These are phyloP conservation scores for Termitomyces sp. DNA, from an alignment of 1,284 basidiomycete genomes.

Conservation along the genomic window DNA sequence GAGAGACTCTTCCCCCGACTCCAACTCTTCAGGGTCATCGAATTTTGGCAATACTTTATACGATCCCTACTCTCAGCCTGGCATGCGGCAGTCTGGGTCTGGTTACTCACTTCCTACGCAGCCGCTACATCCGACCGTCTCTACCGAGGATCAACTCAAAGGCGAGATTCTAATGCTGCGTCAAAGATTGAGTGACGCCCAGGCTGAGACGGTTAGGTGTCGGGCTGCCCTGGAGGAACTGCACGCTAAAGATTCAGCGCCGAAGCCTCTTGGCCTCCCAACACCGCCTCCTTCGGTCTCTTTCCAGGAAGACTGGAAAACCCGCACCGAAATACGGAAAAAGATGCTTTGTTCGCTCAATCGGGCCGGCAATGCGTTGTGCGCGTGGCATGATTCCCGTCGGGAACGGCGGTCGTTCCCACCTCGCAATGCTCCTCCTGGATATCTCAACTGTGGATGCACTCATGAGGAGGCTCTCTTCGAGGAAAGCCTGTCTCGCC, in stretches of 20 bases:
- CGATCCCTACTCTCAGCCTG: slow-evolving; percentile 10
- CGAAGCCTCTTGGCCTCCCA: slow-evolving; percentile 24
- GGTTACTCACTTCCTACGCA: slow-evolving; percentile 8
- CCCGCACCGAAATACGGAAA: slow-evolving; percentile 63
- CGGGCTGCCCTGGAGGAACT: slow-evolving; percentile 9
- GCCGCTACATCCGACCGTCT: slow-evolving; percentile 1
- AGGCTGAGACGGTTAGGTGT: slow-evolving; percentile 19
- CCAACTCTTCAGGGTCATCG: slow-evolving; percentile 25
- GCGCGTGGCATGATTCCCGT: slow-evolving; percentile 82
- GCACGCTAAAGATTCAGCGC: not conserved
- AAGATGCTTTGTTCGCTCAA: slow-evolving; percentile 75
- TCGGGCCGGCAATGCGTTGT: slow-evolving; percentile 78
- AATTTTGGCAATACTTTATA: slow-evolving; percentile 9
- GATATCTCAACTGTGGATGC: slow-evolving; percentile 78
- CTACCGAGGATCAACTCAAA: slow-evolving; percentile 19
- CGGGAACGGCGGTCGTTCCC: slow-evolving; percentile 72
- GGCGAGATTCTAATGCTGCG: slow-evolving; percentile 30
- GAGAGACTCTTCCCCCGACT: slow-evolving; percentile 26
- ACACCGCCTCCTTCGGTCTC: slow-evolving; percentile 40
- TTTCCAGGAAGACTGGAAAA: slow-evolving; percentile 60
- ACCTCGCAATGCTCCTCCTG: slow-evolving; percentile 73
- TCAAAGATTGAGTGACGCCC: slow-evolving; percentile 38
- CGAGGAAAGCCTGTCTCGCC: slow-evolving; percentile 74
- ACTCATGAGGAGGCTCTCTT: slow-evolving; percentile 77
- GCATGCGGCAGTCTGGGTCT: slow-evolving; percentile 5